Evolutionary conservation across 2,329 filamentous ascomycete species (phyloP), one percentile per base, ranked within the genome.

Genomic region (Conoideocrella luteorostrata): DNA sequence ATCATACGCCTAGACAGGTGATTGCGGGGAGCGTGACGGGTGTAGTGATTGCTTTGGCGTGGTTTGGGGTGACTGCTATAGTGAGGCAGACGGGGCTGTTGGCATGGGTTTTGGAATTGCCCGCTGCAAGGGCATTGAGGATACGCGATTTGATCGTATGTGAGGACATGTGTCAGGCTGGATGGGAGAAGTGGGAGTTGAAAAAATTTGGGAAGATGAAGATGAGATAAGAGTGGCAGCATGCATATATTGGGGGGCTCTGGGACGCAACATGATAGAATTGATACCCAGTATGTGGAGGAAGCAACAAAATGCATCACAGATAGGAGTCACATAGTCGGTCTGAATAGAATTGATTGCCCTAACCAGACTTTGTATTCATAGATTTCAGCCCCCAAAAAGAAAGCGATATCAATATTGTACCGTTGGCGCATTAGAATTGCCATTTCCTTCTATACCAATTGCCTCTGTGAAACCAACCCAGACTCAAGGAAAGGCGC

Each of bases 181-280:
- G 93, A 2, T 98, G 91, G 91, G 87, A 90, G 66, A 84, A 86
- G 60, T 97, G 90, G 88, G 83, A 91, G 63, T 70, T 72, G 39
- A 66, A 57, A 52, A 70, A 68, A 21, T 59, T 58, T 45, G 28
- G 26, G 7, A 52, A 52, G 43, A 55, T 55, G 23, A 67, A 61
- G 34, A 33, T 10, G 29, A 39, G 43, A 2, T 45, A 13, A 13
- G 15, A 17, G 23, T 10, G 10, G 4, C 13, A 29, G 22, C 7
- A 15, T 18, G n/a, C n/a, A n/a, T n/a, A n/a, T n/a, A n/a, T n/a
- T n/a, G n/a, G n/a, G n/a, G n/a, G n/a, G n/a, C n/a, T n/a, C n/a
- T n/a, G n/a, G n/a, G n/a, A n/a, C n/a, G n/a, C n/a, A n/a, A n/a
- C n/a, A n/a, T n/a, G n/a, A n/a, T n/a, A n/a, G n/a, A n/a, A n/a